Conservation (phyloP, 768 basidiomycete species). For the Boletus pseudo-olivaceus region DNA sequence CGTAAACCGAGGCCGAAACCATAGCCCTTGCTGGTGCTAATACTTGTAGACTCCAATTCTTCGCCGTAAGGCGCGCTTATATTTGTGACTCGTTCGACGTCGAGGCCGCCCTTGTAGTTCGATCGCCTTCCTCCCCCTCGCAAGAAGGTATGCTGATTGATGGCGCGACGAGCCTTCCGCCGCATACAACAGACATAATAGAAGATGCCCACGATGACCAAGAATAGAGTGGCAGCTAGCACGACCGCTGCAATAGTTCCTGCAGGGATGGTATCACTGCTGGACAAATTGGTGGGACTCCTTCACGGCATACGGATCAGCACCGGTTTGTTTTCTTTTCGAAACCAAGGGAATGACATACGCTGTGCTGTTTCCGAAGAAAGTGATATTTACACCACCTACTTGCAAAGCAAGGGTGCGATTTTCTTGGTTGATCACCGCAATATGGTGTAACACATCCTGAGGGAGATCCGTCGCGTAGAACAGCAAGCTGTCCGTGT, state of each 20-base stretch:
- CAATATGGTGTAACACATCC: constrained; percentile 43
- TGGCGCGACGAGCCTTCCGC: constrained; percentile 38
- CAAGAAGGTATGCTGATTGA: constrained; percentile 3
- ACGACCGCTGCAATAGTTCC: constrained; percentile 68
- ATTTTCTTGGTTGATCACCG: constrained; percentile 55
- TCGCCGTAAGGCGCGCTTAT: constrained; percentile 14
- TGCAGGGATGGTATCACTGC: constrained; percentile 32
- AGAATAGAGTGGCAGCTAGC: constrained; percentile 52
- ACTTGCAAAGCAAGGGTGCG: constrained; percentile 46
- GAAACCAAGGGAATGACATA: constrained; percentile 19
- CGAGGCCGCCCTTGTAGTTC: not conserved
- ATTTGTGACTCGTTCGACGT: constrained; percentile 11
- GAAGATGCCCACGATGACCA: constrained; percentile 42
- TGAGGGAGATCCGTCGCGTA: constrained; percentile 60
- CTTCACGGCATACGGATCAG: constrained; percentile 13
- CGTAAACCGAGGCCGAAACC: constrained; percentile 33
- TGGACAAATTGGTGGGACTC: constrained; percentile 14
- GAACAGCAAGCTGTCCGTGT: constrained; percentile 55
- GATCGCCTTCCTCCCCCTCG: not conserved
- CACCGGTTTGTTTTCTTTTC: not conserved
- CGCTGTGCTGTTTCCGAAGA: constrained; percentile 33
- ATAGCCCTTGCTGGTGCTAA: constrained; percentile 33
- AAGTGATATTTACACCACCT: constrained; percentile 49
- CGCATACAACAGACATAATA: constrained; percentile 47
- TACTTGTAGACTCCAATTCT: constrained; percentile 25